phyloP scores from a whole-genome alignment of 305 asterid species.

The Fraxinus albicans region DNA sequence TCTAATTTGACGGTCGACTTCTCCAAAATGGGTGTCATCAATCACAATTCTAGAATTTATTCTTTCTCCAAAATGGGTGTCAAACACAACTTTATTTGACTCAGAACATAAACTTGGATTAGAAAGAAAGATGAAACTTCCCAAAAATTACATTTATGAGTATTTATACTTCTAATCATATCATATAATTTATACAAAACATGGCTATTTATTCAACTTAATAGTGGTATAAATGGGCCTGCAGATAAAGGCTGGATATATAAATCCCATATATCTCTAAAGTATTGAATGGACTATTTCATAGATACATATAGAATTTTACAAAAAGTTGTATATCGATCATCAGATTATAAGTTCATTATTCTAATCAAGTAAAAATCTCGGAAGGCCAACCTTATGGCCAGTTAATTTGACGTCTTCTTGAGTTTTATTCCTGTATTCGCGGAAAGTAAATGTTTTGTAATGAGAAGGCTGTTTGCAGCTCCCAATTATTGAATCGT shows the following conservation, averaged over 20 bases:
- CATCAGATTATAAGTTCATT: neutral
- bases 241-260: neutral
- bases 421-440: conserved; percentile 53
- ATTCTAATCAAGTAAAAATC: conserved; percentile 26
- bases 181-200: neutral
- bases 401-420: conserved; percentile 55
- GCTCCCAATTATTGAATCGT: conserved; percentile 45
- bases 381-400: conserved; percentile 58
- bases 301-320: neutral
- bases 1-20: neutral
- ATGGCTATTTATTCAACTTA: neutral
- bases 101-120: neutral
- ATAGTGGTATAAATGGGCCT: neutral
- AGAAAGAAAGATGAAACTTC: neutral
- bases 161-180: neutral
- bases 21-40: neutral
- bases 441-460: conserved; percentile 52
- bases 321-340: neutral
- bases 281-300: neutral
- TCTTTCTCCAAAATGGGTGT: no score
- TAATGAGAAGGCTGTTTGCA: conserved; percentile 52
- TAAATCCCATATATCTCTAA: neutral
- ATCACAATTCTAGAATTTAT: no score
- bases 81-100: neutral
- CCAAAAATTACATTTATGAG: neutral